Evolutionary conservation across 2,329 filamentous ascomycete species (phyloP).

Genomic region (Ceratocystiopsis minuta): DNA sequence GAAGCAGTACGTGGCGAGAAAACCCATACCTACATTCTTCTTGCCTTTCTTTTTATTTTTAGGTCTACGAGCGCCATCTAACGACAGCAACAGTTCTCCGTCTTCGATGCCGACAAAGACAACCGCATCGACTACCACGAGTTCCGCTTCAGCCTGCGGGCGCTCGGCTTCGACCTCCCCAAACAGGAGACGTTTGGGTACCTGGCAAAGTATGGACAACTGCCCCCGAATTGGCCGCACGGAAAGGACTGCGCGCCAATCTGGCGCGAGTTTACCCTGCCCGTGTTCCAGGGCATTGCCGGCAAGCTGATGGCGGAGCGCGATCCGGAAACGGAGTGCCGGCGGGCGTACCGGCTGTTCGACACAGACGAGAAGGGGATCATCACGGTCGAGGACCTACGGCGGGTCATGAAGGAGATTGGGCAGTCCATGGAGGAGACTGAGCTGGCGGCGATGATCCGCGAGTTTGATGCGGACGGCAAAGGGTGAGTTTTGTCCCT

Average conservation of each 20-base stretch:
- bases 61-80: not conserved
- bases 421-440: slow-evolving; percentile 87
- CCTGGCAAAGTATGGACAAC: slow-evolving; percentile 63
- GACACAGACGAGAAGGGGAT: slow-evolving; percentile 83
- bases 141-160: slow-evolving; percentile 89
- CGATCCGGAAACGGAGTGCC: slow-evolving; percentile 79
- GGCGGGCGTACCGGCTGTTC: slow-evolving; percentile 82
- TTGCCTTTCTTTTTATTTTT: not conserved
- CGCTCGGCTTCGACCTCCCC: slow-evolving; percentile 79
- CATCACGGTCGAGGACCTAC: slow-evolving; percentile 75
- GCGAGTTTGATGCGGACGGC: slow-evolving; percentile 89
- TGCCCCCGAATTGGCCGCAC: slow-evolving; percentile 41
- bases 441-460: slow-evolving; percentile 89
- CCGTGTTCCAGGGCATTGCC: slow-evolving; percentile 57
- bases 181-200: slow-evolving; percentile 71
- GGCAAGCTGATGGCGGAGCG: slow-evolving; percentile 64
- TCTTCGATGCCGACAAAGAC: slow-evolving; percentile 96
- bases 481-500: slow-evolving; percentile 37
- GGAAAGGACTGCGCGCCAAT: slow-evolving; percentile 37
- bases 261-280: slow-evolving; percentile 55
- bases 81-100: slow-evolving; percentile 48
- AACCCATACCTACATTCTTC: too few relatives aligned
- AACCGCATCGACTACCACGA: slow-evolving; percentile 93
- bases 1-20: slow-evolving; percentile 75
- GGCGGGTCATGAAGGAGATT: slow-evolving; percentile 73